phyloP scores from a whole-genome alignment of 2,329 filamentous ascomycete species.

The Nemania sp. region DNA sequence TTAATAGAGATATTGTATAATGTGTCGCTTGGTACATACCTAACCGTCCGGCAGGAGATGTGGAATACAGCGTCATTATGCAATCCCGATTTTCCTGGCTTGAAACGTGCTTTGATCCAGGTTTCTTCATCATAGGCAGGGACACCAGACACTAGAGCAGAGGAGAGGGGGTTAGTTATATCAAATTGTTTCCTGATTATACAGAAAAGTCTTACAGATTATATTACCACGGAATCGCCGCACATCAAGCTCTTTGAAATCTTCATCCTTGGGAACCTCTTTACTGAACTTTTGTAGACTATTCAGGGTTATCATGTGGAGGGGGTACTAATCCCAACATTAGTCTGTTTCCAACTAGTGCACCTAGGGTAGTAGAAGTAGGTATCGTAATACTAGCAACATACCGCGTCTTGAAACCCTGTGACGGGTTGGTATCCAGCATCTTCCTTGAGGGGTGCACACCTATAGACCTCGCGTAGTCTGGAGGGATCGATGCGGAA shows the following conservation, averaged over 20 bases:
- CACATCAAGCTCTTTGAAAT: constrained; percentile 66
- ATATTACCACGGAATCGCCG: constrained; percentile 79
- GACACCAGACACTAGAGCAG: constrained; percentile 67
- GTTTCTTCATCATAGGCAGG: constrained; percentile 75
- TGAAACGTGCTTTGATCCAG: constrained; percentile 73
- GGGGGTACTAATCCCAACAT: constrained; percentile 66
- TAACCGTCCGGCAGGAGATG: constrained; percentile 73
- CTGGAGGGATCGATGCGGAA: constrained; percentile 74
- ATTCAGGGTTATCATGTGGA: constrained; percentile 75
- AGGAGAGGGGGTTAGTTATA: constrained; percentile 11
- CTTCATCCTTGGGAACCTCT: constrained; percentile 64
- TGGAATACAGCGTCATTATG: constrained; percentile 59
- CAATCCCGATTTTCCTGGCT: constrained; percentile 61
- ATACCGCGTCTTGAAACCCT: constrained; percentile 77
- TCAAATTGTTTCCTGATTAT: background rate
- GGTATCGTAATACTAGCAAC: constrained; percentile 46
- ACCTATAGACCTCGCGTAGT: constrained; percentile 69
- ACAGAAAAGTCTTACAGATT: constrained; percentile 61
- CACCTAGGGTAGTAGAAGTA: background rate
- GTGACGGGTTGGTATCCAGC: constrained; percentile 74
- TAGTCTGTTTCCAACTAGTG: constrained; percentile 4
- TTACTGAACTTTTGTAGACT: constrained; percentile 72
- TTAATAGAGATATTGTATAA: background rate
- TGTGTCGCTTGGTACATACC: constrained; percentile 55
- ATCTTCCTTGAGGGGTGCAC: constrained; percentile 68